Percentiles rank a stretch among this genome's conserved stretches.
Evolutionary conservation across 495 filamentous ascomycete genomes (phyloP).

Genomic region (Clavariopsis aquatica): DNA sequence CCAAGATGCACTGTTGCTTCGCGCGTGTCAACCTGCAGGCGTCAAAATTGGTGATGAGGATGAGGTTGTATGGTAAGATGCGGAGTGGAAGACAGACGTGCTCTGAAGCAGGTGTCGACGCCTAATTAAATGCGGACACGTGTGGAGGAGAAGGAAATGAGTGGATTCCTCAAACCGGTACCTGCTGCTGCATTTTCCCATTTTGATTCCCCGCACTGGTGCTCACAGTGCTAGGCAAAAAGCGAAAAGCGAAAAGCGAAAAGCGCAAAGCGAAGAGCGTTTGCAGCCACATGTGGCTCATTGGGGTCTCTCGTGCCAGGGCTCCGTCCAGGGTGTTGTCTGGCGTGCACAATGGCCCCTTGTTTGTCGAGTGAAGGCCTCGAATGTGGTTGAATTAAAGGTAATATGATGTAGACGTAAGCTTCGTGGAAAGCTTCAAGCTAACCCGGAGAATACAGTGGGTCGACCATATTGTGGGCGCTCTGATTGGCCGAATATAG

Average conservation of each 20-base stretch:
- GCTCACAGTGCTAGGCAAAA: background rate
- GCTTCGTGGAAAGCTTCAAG: background rate
- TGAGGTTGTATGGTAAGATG: background rate
- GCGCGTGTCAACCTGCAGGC: background rate
- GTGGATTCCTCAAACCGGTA: background rate
- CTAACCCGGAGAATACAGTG: background rate
- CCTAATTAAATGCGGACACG: background rate
- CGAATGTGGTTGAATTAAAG: background rate
- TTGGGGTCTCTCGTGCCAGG: background rate
- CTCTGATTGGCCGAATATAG: background rate
- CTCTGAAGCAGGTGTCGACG: background rate
- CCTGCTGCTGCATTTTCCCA: background rate
- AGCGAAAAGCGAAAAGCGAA: too few species aligned
- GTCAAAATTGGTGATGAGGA: background rate
- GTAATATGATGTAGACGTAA: background rate
- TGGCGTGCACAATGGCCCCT: background rate
- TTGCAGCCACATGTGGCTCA: background rate
- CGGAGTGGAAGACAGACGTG: background rate
- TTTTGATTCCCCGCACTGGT: background rate
- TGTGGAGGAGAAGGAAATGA: background rate
- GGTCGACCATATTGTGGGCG: background rate
- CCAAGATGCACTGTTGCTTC: background rate
- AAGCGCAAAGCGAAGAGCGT: too few species aligned
- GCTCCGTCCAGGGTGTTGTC: background rate
- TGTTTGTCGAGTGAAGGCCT: background rate